Conservation (phyloP, 495 filamentous ascomycete species). For the Annulohypoxylon moriforme region DNA sequence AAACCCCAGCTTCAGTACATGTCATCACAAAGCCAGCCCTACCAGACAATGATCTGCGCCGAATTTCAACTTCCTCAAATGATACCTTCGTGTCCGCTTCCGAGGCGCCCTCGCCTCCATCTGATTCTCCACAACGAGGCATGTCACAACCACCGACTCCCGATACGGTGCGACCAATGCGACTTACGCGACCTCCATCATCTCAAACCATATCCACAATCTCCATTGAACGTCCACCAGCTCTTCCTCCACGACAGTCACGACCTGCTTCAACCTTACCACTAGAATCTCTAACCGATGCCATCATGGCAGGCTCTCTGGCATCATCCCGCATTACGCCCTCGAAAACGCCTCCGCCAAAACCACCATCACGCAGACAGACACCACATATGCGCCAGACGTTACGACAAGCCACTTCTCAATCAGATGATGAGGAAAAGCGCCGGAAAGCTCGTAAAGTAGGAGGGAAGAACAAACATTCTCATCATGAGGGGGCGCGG, state of each 20-base stretch:
- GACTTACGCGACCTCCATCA: constrained; percentile 25
- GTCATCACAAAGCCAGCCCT: not conserved
- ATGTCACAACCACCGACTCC: constrained; percentile 29
- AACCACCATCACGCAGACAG: constrained; percentile 49
- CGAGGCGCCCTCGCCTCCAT: constrained; percentile 49
- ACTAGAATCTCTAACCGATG: constrained; percentile 67
- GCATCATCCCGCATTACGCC: constrained; percentile 69
- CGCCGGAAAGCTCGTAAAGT: constrained; percentile 53
- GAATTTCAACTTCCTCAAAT: constrained; percentile 54
- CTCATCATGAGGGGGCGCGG: constrained; percentile 87
- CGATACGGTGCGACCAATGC: constrained; percentile 12
- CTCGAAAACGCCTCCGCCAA: constrained; percentile 44
- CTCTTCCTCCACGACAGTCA: constrained; percentile 26
- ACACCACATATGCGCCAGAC: constrained; percentile 73
- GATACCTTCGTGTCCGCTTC: constrained; percentile 63
- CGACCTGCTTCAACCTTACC: constrained; percentile 44
- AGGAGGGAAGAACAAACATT: constrained; percentile 67
- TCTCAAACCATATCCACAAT: constrained; percentile 10
- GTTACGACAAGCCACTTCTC: constrained; percentile 70
- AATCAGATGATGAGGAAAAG: constrained; percentile 69
- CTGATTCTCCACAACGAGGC: constrained; percentile 41
- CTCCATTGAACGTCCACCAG: constrained; percentile 10
- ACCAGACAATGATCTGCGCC: not conserved
- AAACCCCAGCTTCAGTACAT: not conserved
- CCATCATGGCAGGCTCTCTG: constrained; percentile 86